Conservation (phyloP, 768 basidiomycete species). For the Wakefieldia striispora region DNA sequence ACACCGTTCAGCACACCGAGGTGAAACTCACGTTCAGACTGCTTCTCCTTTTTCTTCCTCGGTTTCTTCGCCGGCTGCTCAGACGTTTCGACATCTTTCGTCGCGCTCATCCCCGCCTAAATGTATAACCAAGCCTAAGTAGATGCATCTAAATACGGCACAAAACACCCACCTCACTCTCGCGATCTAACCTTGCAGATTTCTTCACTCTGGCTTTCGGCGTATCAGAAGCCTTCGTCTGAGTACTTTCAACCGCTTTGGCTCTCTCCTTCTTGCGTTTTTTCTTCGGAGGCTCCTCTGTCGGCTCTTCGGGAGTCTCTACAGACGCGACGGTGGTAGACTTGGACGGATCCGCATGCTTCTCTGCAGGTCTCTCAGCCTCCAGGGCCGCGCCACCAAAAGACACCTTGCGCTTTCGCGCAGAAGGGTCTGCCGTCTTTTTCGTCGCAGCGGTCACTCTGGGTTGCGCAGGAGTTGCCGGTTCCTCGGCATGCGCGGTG, state of each 20-base stretch:
- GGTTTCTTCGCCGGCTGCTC: conserved; percentile 3
- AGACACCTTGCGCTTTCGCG: conserved; percentile 30
- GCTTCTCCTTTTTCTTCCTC: conserved; percentile 10
- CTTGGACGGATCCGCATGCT: conserved; percentile 9
- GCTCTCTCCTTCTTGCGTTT: conserved; percentile 12
- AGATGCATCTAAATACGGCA: background rate
- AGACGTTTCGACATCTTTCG: background rate
- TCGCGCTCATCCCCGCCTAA: conserved; percentile 6
- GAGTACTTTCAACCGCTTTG: conserved; percentile 7
- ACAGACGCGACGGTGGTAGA: background rate
- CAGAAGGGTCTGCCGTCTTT: background rate
- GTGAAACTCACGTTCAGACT: conserved; percentile 13
- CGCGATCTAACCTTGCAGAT: background rate
- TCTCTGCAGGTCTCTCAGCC: background rate
- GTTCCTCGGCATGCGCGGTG: background rate
- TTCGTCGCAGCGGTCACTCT: background rate
- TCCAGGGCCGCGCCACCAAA: background rate
- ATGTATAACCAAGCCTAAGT: conserved; percentile 3
- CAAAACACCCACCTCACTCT: conserved; percentile 12
- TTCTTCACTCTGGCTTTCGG: conserved; percentile 8
- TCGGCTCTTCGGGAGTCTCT: background rate
- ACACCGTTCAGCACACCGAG: background rate
- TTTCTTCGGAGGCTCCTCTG: conserved; percentile 17
- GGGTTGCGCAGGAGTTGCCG: background rate
- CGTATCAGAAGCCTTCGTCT: conserved; percentile 7